Conservation (phyloP, 306 rosid genomes). For the Lithocarpus polystachyus region DNA sequence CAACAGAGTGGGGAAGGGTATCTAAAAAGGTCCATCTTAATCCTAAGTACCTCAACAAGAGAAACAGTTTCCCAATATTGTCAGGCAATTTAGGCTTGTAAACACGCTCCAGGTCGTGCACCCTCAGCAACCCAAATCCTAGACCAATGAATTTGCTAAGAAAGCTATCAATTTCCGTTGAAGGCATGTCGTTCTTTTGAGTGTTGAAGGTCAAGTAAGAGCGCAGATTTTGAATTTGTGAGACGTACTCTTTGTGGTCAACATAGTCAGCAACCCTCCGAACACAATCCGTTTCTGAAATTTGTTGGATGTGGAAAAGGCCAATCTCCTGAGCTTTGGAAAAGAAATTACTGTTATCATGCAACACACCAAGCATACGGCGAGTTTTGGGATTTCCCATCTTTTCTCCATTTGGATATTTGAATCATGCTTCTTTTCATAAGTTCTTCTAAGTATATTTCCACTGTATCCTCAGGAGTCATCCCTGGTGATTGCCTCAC, state of each 20-base stretch:
- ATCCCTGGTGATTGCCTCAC: neutral
- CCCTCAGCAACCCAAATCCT: neutral
- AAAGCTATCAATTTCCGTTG: neutral
- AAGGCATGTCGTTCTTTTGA: neutral
- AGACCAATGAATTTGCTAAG: neutral
- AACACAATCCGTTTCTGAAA: neutral
- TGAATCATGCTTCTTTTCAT: neutral
- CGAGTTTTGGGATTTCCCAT: neutral
- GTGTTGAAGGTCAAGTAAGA: neutral
- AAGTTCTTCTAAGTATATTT: neutral
- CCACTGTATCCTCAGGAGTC: neutral
- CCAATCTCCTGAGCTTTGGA: neutral
- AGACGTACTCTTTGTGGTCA: neutral
- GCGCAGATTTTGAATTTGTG: neutral
- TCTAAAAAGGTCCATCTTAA: neutral
- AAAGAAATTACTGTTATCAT: neutral
- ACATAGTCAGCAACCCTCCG: neutral
- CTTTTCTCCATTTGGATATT: neutral
- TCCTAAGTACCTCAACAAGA: neutral
- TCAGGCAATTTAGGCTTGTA: neutral
- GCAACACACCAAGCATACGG: neutral
- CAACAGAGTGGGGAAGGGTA: neutral
- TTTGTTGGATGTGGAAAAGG: neutral
- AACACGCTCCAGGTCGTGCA: neutral
- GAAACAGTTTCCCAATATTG: neutral